These are phyloP conservation scores for Tuber calosporum DNA, from an alignment of 495 filamentous ascomycete species.

Conservation along the genomic window DNA sequence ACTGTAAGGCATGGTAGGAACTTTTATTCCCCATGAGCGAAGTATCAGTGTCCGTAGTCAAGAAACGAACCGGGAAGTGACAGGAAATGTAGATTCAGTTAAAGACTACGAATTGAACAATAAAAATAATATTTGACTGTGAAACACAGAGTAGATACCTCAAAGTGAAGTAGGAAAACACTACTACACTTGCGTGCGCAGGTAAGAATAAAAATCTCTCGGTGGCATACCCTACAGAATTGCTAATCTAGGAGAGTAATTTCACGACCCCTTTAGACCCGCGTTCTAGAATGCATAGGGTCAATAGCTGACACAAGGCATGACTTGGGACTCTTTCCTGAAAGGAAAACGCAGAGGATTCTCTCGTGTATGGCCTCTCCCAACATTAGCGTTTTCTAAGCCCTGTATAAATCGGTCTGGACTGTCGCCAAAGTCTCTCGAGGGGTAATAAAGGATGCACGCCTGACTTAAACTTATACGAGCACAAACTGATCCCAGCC, in stretches of 20 bases:
- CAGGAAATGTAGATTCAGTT: not conserved
- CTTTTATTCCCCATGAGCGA: conserved; percentile 12
- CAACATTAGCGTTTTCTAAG: not conserved
- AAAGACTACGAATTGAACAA: not conserved
- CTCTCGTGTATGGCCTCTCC: not conserved
- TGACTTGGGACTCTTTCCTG: not conserved
- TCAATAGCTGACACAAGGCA: not conserved
- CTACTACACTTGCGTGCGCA: not conserved
- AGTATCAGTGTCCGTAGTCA: not conserved
- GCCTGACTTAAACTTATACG: not conserved
- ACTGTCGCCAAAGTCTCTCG: not conserved
- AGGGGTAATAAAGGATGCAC: not conserved
- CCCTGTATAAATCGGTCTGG: not conserved
- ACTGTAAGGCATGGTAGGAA: not conserved
- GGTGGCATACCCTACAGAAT: not conserved
- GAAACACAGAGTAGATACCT: not conserved
- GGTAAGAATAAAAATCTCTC: not conserved
- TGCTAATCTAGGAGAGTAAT: not conserved
- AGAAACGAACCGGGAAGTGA: not conserved
- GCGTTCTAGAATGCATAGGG: not conserved
- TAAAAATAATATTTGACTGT: not conserved
- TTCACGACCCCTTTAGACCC: not conserved
- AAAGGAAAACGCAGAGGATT: not conserved
- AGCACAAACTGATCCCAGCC: not conserved
- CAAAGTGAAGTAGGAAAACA: not conserved